Evolutionary conservation across 2,329 filamentous ascomycete genomes (phyloP).

Genomic region (Emmonsia crescens): DNA sequence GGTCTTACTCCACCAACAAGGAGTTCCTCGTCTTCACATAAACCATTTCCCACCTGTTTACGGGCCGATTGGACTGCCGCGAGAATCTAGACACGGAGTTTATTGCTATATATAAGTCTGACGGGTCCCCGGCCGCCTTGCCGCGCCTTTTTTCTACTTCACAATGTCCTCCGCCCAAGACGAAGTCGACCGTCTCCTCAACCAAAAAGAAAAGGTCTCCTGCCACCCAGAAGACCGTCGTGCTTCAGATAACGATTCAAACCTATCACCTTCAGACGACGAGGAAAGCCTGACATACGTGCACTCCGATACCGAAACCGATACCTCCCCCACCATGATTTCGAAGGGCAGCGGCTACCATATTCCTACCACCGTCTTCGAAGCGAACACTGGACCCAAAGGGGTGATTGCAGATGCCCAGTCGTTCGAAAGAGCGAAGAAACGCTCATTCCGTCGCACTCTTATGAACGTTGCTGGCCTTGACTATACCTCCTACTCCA

Average conservation of each 20-base stretch:
- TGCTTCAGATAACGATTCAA: constrained; percentile 13
- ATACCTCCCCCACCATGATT: constrained; percentile 25
- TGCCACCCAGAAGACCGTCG: constrained; percentile 36
- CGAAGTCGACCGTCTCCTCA: constrained; percentile 36
- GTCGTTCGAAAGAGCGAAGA: constrained; percentile 39
- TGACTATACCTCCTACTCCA: constrained; percentile 19
- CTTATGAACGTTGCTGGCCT: constrained; percentile 28
- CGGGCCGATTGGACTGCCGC: background rate
- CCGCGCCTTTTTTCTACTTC: background rate
- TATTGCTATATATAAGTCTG: background rate
- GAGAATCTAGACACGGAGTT: background rate
- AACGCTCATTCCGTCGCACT: constrained; percentile 37
- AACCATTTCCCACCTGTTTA: background rate
- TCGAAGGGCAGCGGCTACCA: constrained; percentile 30
- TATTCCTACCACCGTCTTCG: constrained; percentile 35
- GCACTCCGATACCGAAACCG: constrained; percentile 8
- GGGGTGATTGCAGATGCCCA: constrained; percentile 43
- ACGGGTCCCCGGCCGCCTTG: background rate
- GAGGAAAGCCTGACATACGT: constrained; percentile 17
- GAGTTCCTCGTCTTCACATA: background rate
- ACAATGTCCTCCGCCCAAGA: constrained; percentile 29
- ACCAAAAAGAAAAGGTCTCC: constrained; percentile 24
- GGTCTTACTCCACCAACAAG: background rate
- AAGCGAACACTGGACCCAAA: constrained; percentile 42
- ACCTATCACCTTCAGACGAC: constrained; percentile 20